Conservation (phyloP, 345 rosid species). For the Crucihimalaya himalaica region DNA sequence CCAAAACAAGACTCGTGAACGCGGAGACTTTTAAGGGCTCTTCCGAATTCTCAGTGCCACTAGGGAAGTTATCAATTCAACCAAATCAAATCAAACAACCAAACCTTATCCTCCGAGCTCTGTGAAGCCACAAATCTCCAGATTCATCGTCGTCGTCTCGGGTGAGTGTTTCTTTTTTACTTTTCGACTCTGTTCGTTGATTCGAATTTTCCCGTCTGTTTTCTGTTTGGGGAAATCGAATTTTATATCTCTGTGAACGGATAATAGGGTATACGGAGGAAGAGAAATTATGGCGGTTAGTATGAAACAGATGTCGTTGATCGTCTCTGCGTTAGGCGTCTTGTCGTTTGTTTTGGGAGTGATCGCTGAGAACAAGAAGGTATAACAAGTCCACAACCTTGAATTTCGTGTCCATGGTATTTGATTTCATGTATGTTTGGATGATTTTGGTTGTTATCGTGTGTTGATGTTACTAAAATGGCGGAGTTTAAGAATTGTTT, state of each 20-base stretch:
- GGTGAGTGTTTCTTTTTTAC: not conserved
- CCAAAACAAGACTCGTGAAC: slow-evolving; percentile 13
- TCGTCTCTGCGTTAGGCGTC: slow-evolving; percentile 56
- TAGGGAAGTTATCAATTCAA: not conserved
- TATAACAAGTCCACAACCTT: not conserved
- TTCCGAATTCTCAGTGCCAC: not conserved
- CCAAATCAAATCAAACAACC: not conserved
- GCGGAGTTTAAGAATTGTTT: not conserved
- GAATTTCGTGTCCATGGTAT: not conserved
- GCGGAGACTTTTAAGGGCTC: not conserved
- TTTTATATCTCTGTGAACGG: not conserved
- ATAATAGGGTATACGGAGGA: not conserved
- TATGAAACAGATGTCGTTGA: slow-evolving; percentile 60
- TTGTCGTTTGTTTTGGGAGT: slow-evolving; percentile 70
- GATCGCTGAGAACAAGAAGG: slow-evolving; percentile 87
- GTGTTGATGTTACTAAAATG: not conserved
- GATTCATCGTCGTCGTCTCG: slow-evolving; percentile 20
- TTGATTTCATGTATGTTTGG: not conserved
- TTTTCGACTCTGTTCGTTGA: not conserved
- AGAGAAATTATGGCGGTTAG: slow-evolving; percentile 53
- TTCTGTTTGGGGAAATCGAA: not conserved
- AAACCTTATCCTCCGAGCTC: slow-evolving; percentile 6
- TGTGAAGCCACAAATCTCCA: not conserved
- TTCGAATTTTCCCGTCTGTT: not conserved
- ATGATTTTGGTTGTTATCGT: not conserved